Conservation (phyloP, 2,329 filamentous ascomycete species). For the Zalaria obscura region DNA sequence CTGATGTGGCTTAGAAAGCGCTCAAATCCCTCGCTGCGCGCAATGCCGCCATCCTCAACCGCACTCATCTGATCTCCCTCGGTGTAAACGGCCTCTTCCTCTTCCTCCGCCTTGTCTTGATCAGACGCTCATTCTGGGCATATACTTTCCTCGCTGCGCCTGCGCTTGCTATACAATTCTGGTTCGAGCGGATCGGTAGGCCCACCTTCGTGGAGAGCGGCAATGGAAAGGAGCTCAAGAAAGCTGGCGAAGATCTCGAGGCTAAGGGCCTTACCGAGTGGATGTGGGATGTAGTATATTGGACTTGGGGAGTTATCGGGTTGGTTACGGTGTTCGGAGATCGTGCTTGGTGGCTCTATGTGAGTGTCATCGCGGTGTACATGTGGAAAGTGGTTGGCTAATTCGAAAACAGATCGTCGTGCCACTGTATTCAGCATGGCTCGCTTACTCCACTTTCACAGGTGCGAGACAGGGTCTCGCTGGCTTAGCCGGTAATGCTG, state of each 20-base stretch:
- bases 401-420: constrained; percentile 17
- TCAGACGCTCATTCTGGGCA: constrained; percentile 35
- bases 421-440: constrained; percentile 30
- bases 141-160: constrained; percentile 65
- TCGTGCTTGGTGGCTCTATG: constrained; percentile 56
- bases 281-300: constrained; percentile 95
- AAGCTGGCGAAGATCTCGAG: constrained; percentile 74
- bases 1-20: constrained; percentile 27
- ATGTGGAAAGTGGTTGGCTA: neutral
- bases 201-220: constrained; percentile 50
- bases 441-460: constrained; percentile 31
- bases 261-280: constrained; percentile 87
- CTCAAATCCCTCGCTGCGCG: constrained; percentile 54
- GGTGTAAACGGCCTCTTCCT: constrained; percentile 62
- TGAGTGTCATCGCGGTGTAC: constrained; percentile 9
- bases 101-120: constrained; percentile 48
- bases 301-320: constrained; percentile 69
- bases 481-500: constrained; percentile 10
- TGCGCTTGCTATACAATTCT: constrained; percentile 64
- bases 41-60: constrained; percentile 64
- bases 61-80: constrained; percentile 65
- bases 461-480: constrained; percentile 29
- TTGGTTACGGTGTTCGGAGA: constrained; percentile 70
- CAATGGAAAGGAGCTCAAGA: constrained; percentile 51
- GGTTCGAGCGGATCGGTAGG: constrained; percentile 72